A percentile compares a stretch with the other conserved stretches of the same genome.
Conservation (phyloP, 192 early-diverging fungal genomes). For the Diversispora eburnea region DNA sequence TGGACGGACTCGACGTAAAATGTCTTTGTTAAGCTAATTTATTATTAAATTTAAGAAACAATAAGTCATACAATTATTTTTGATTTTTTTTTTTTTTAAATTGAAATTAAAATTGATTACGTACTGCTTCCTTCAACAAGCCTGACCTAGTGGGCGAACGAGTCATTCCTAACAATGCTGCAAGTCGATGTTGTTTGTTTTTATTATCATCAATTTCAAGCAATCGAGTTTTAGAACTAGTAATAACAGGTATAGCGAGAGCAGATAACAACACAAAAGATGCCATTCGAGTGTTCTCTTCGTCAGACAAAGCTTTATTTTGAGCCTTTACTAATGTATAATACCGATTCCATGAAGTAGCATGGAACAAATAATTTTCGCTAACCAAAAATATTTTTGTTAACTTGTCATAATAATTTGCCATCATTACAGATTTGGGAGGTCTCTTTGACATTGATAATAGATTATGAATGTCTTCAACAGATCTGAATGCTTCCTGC, state of each 20-base stretch:
- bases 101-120: constrained; percentile 5
- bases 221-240: constrained; percentile 70
- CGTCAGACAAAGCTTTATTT: constrained; percentile 76
- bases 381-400: constrained; percentile 95
- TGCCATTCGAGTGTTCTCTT: constrained; percentile 86
- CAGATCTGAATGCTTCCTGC: constrained; percentile 97
- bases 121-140: constrained; percentile 80
- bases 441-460: constrained; percentile 87
- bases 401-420: constrained; percentile 98
- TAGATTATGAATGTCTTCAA: constrained; percentile 97
- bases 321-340: constrained; percentile 72
- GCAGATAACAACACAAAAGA: constrained; percentile 91
- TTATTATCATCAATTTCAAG: constrained; percentile 78
- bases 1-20: constrained; percentile 79
- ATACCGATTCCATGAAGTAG: constrained; percentile 94
- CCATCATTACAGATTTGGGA: constrained; percentile 92
- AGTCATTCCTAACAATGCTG: constrained; percentile 81
- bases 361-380: constrained; percentile 97
- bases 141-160: constrained; percentile 82
- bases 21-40: constrained; percentile 65
- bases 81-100: not conserved
- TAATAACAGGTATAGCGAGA: constrained; percentile 94
- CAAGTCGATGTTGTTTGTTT: constrained; percentile 75
- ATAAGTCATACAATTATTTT: too few species aligned
- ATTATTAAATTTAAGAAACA: not conserved